A percentile compares a stretch with the other conserved stretches of the same genome.
Evolutionary conservation across 106 monocot genomes (phyloP).

Genomic region (Dioscorea zingiberensis): DNA sequence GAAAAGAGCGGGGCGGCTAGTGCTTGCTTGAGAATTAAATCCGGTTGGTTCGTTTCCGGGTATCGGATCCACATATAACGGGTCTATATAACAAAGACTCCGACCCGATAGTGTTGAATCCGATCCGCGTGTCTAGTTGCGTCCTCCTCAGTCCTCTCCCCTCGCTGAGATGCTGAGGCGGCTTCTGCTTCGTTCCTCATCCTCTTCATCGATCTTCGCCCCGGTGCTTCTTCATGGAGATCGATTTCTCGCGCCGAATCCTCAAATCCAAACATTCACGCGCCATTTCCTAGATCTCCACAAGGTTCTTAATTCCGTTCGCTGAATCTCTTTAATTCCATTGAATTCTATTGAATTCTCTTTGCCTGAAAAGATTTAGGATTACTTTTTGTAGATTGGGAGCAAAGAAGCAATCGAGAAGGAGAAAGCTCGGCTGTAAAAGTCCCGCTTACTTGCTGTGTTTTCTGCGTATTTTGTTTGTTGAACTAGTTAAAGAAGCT

Average conservation of each 20-base stretch:
- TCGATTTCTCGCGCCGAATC: neutral
- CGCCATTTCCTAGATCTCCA: slow-evolving; percentile 48
- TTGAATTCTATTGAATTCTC: neutral
- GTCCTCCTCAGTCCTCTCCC: too few relatives aligned
- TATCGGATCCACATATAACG: too few relatives aligned
- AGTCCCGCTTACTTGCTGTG: neutral
- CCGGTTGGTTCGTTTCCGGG: too few relatives aligned
- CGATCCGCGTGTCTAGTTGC: too few relatives aligned
- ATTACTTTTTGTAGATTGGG: slow-evolving; percentile 21
- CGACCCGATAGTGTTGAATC: too few relatives aligned
- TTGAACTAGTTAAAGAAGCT: neutral
- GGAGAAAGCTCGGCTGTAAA: slow-evolving; percentile 54
- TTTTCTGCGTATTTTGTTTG: neutral
- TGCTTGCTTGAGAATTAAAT: too few relatives aligned
- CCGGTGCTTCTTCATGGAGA: neutral
- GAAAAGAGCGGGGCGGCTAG: too few relatives aligned
- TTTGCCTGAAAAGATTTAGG: neutral
- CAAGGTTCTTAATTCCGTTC: slow-evolving; percentile 18
- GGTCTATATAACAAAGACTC: too few relatives aligned
- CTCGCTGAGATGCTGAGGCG: slow-evolving; percentile 30
- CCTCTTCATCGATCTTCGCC: slow-evolving; percentile 9
- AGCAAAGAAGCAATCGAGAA: slow-evolving; percentile 55
- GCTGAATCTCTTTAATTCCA: neutral
- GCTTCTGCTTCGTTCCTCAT: slow-evolving; percentile 16
- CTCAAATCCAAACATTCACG: neutral